phyloP scores from a whole-genome alignment of 2,329 filamentous ascomycete species.

The Epichloe elymi region DNA sequence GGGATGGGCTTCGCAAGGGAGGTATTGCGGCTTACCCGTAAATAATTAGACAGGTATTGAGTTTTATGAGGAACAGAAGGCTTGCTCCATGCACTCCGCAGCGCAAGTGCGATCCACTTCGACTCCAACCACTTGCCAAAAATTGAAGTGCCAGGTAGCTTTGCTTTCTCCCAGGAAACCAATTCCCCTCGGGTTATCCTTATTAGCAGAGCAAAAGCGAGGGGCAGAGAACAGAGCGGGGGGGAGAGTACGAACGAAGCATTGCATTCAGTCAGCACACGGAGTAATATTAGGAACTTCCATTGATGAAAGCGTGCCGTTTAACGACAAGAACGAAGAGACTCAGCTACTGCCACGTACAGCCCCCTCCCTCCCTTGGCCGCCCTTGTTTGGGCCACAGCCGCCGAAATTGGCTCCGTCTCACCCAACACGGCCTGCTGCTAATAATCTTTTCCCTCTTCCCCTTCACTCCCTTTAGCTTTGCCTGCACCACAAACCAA shows the following conservation, averaged over 20 bases:
- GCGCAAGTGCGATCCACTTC: background rate
- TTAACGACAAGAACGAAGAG: background rate
- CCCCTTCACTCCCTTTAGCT: slow-evolving; percentile 2
- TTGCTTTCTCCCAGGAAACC: background rate
- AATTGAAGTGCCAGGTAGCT: background rate
- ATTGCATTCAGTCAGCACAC: background rate
- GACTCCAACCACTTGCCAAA: background rate
- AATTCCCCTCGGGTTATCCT: background rate
- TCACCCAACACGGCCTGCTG: slow-evolving; percentile 1
- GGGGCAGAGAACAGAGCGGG: background rate
- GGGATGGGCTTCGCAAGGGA: too few relatives aligned
- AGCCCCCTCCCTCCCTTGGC: background rate
- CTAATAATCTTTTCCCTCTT: background rate
- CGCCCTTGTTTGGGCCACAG: slow-evolving; percentile 1
- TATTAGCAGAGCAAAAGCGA: background rate
- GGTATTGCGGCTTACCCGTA: too few relatives aligned
- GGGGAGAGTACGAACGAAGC: background rate
- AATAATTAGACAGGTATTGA: too few relatives aligned
- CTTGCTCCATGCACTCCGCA: too few relatives aligned
- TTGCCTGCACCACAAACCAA: background rate
- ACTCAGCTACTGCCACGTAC: background rate
- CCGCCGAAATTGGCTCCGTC: slow-evolving; percentile 4
- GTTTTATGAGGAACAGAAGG: too few relatives aligned
- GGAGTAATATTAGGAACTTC: background rate
- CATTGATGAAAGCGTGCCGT: too few relatives aligned